Percentiles rank a stretch among this genome's conserved stretches.
phyloP scores from a whole-genome alignment of 306 rosid genomes.

The Cucumis cinereus region DNA sequence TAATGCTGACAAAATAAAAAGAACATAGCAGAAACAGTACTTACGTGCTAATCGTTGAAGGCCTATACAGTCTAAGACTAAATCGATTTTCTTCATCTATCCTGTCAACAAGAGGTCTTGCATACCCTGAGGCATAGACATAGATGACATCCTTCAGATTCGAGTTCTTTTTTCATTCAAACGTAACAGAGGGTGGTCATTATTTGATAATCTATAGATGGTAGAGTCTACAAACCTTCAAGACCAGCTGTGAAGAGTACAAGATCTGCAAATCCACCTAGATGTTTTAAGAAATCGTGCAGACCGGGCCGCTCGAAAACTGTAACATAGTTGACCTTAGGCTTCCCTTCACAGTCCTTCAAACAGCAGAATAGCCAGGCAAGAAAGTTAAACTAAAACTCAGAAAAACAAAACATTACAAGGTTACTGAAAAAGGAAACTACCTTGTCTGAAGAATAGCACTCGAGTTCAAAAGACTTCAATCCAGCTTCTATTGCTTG shows the following conservation, averaged over 20 bases:
- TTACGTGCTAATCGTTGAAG: conserved; percentile 95
- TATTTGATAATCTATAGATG: not conserved
- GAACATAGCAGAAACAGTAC: not conserved
- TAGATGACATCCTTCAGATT: not conserved
- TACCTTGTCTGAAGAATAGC: conserved; percentile 73
- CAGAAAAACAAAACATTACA: not conserved
- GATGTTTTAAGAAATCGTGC: conserved; percentile 64
- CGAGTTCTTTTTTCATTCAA: not conserved
- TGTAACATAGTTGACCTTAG: conserved; percentile 73
- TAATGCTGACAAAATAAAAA: no score
- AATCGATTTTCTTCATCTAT: conserved; percentile 57
- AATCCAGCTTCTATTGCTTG: conserved; percentile 86
- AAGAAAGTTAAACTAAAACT: not conserved
- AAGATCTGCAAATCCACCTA: conserved; percentile 70
- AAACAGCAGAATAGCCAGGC: conserved; percentile 15
- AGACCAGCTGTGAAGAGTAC: conserved; percentile 97
- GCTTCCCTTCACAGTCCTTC: conserved; percentile 77
- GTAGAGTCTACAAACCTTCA: conserved; percentile 37
- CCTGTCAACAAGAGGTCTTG: conserved; percentile 90
- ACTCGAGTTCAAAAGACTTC: conserved; percentile 85
- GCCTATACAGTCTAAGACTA: conserved; percentile 68
- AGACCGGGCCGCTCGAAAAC: conserved; percentile 97
- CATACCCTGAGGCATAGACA: conserved; percentile 49
- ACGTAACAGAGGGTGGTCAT: not conserved
- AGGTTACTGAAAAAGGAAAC: conserved; percentile 2